A percentile compares a stretch with the other conserved stretches of the same genome.
Conservation (phyloP, 352 stramenopile species). For the Pythium periplocum region DNA sequence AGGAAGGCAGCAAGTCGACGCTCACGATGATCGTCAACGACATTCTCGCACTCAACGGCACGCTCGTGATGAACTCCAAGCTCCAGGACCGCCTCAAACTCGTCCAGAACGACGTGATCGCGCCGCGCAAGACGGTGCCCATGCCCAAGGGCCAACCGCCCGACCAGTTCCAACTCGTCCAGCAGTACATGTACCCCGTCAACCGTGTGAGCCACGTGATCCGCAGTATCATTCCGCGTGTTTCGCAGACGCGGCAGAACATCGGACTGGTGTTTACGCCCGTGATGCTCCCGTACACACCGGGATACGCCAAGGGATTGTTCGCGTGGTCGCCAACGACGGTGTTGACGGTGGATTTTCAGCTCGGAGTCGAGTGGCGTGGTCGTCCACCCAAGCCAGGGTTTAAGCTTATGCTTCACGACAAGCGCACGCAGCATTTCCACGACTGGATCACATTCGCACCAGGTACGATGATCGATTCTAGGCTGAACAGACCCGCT, state of each 20-base stretch:
- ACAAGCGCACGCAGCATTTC: constrained; percentile 81
- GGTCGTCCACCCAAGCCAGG: constrained; percentile 67
- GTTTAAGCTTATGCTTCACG: constrained; percentile 82
- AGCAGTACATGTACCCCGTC: constrained; percentile 82
- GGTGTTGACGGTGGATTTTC: constrained; percentile 64
- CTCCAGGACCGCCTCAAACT: constrained; percentile 83
- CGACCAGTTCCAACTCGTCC: constrained; percentile 76
- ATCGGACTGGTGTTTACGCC: constrained; percentile 74
- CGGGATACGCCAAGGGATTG: constrained; percentile 68
- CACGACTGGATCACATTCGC: constrained; percentile 87
- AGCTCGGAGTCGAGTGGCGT: constrained; percentile 78
- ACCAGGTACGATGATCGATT: constrained; percentile 26
- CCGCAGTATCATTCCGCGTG: constrained; percentile 61
- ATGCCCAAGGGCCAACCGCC: constrained; percentile 70
- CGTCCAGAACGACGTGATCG: constrained; percentile 89
- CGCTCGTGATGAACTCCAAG: constrained; percentile 78
- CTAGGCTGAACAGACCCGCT: neutral
- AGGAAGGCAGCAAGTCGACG: constrained; percentile 62
- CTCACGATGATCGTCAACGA: constrained; percentile 82
- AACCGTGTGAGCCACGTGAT: constrained; percentile 76
- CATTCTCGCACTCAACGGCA: constrained; percentile 81
- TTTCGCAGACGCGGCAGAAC: constrained; percentile 75
- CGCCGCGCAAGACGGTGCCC: constrained; percentile 67
- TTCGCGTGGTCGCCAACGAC: constrained; percentile 64
- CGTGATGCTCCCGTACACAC: constrained; percentile 71